Percentiles rank a stretch among this genome's conserved stretches.
Conservation (phyloP, 2,329 filamentous ascomycete species). For the Rhynchosporium agropyri region DNA sequence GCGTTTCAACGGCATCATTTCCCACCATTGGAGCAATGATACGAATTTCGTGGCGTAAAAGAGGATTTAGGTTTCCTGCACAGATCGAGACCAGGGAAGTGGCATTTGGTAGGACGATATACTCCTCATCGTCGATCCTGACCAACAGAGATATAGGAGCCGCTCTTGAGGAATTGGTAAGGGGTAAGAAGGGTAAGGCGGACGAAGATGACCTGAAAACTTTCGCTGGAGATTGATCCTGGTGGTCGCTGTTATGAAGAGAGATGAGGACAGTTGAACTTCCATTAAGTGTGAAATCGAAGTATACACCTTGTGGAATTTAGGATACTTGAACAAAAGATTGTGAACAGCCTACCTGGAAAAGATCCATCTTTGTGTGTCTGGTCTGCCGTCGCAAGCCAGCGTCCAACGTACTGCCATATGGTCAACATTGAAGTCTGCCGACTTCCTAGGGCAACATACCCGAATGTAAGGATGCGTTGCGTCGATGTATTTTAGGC, state of each 20-base stretch:
- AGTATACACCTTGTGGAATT: slow-evolving; percentile 30
- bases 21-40: slow-evolving; percentile 38
- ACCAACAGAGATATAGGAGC: slow-evolving; percentile 36
- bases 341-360: slow-evolving; percentile 26
- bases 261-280: slow-evolving; percentile 33
- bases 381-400: slow-evolving; percentile 30
- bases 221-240: slow-evolving; percentile 4
- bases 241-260: slow-evolving; percentile 27
- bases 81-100: slow-evolving; percentile 30
- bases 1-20: slow-evolving; percentile 26
- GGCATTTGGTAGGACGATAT: slow-evolving; percentile 35
- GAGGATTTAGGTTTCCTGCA: slow-evolving; percentile 25
- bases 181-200: slow-evolving; percentile 22
- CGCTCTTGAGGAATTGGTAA: slow-evolving; percentile 27
- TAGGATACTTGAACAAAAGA: neutral
- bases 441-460: neutral
- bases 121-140: slow-evolving; percentile 37
- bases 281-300: slow-evolving; percentile 34
- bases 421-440: slow-evolving; percentile 5
- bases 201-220: neutral
- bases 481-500: slow-evolving; percentile 34
- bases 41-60: slow-evolving; percentile 30
- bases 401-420: slow-evolving; percentile 37
- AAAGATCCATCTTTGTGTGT: slow-evolving; percentile 36
- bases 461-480: slow-evolving; percentile 34